Evolutionary conservation across 129 eudicot genomes (phyloP), one percentile per base, ranked within the genome.

Genomic region (Saussurea involucrata): DNA sequence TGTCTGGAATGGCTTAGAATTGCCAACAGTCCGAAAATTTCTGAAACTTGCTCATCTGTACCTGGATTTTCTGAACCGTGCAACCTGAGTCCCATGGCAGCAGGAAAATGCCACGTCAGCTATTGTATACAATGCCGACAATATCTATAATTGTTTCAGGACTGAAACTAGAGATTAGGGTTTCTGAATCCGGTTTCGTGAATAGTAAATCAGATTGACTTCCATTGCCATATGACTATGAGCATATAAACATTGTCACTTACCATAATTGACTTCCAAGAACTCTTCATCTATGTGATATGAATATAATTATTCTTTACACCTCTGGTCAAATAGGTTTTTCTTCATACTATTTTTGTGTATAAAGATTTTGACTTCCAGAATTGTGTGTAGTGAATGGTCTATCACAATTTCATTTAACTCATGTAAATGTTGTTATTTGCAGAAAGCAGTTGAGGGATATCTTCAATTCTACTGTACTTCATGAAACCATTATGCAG

Each of bases 371-470:
- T 57, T 20, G 20, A 57, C 4, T 21, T 57, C 6, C 6, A 15
- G 71, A n/a, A 37, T 63, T 67, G 5, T 44, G 65, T 27, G 57
- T 8, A 9, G 10, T 57, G 64, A 57, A 20, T 57, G 24, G 31
- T 9, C 24, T 37, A 24, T 21, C 20, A 49, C 27, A 75, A 69
- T 61, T 33, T 31, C 67, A 71, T 82, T 75, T 34, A 69, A 57
- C 64, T 27, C 13, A 40, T 33, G 28, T 76, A 8, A 25, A 27
- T 61, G 22, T 82, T 75, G n/a, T n/a, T 78, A 24, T 80, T 78
- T 85, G 83, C 97, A 95, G 98, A 73, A 95, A 89, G 80, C 93
- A 89, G 82, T 82, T 91, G 79, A 89, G 87, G 85, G 98, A 95
- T 71, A 34, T 85, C 68, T 95, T 95, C 89, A 79, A 81, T 60